Evolutionary conservation across 345 rosid genomes (phyloP), one percentile per base, ranked within the genome.

Genomic region (Lenwebbia sp.): DNA sequence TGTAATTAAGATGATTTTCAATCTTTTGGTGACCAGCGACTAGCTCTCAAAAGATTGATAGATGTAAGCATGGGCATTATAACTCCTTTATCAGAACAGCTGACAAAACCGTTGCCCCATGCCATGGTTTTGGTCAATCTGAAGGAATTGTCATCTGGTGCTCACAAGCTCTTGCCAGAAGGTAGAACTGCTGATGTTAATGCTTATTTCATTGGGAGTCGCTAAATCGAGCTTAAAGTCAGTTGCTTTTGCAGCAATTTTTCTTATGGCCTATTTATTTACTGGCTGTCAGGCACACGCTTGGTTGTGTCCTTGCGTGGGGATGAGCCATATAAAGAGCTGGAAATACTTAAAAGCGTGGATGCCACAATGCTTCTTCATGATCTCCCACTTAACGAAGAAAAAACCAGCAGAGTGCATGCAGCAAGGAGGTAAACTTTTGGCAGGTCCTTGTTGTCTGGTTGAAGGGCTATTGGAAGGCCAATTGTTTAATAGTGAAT

Each of bases 21-120:
- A 10, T 47, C 78, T 84, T 84, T 58, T 49, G 19, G 0, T 91
- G 58, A 86, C 52, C 95, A 97, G 99, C 93, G 98, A 85, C 92
- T 97, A 50, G 95, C 99, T 87, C 99, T 97, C 88, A 96, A 94
- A 88, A 90, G 99, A 89, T 90, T 97, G 95, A 90, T 96, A 56
- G 99, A 96, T 85, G 89, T 96, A 83, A 96, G 98, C 89, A 94
- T 97, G 98, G 99, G 99, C 70, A 94, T 97, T 26, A 94, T 96
- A 86, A 87, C 94, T 83, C 99, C 99, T 88, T 89, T 97, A 88
- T 92, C 99, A 26, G 99, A 97, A 91, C 99, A 97, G 89, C 93
- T 97, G 60, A 97, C 96, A 81, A 97, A 96, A 88, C 99, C 99
- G 52, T 89, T 97, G 86, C 98, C 99, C 82, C 92, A 96, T 88